A percentile compares a stretch with the other conserved stretches of the same genome.
Evolutionary conservation across 768 basidiomycete species (phyloP).

Genomic region (Exidia glandulosa): DNA sequence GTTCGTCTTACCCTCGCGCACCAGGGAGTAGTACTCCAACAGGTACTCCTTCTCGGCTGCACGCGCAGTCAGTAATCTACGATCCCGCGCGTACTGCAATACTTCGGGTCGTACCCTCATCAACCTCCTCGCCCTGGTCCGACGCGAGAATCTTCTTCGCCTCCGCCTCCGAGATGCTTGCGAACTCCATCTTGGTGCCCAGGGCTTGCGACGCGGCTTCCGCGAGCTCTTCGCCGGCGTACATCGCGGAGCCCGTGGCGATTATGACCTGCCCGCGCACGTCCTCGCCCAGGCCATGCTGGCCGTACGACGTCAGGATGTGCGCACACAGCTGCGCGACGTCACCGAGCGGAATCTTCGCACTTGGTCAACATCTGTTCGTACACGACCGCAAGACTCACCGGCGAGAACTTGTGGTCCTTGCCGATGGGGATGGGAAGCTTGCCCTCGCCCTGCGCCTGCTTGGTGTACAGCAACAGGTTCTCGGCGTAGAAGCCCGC

Average conservation of each 20-base stretch:
- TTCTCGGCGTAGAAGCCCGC: constrained; percentile 23
- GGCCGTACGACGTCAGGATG: constrained; percentile 18
- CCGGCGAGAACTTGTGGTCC: constrained; percentile 17
- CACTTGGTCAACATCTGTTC: background rate
- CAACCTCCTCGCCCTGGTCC: background rate
- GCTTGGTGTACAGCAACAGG: constrained; percentile 18
- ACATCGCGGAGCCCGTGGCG: constrained; percentile 13
- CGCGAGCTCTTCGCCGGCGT: constrained; percentile 16
- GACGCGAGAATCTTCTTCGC: background rate
- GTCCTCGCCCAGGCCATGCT: constrained; percentile 19
- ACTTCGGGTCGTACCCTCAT: background rate
- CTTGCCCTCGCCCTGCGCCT: constrained; percentile 15
- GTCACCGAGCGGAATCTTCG: constrained; percentile 15
- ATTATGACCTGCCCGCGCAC: constrained; percentile 19
- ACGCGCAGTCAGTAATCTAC: background rate
- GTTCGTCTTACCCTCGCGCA: constrained; percentile 23
- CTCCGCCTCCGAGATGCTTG: constrained; percentile 14
- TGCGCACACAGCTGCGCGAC: constrained; percentile 17
- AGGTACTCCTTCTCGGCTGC: constrained; percentile 21
- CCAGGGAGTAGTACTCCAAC: constrained; percentile 21
- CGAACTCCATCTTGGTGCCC: constrained; percentile 15
- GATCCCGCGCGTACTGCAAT: background rate
- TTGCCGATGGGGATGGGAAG: constrained; percentile 18
- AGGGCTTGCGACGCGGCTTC: constrained; percentile 13
- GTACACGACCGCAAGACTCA: constrained; percentile 3